These are phyloP conservation scores for Dryadomyces quercivorus DNA, from an alignment of 2,329 filamentous ascomycete genomes.

Conservation along the genomic window DNA sequence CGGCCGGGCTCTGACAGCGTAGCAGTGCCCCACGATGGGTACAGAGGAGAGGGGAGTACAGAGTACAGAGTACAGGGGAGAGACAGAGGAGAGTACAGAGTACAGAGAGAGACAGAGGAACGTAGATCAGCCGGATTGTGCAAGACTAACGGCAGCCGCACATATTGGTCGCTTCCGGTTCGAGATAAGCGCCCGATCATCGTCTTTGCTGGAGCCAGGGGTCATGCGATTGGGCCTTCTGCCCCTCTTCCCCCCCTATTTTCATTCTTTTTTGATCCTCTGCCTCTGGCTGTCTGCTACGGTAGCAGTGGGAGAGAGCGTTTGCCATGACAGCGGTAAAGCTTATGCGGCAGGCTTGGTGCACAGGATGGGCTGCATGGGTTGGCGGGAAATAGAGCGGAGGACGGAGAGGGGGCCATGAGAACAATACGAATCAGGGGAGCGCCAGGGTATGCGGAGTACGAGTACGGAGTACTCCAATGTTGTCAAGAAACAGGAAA, in stretches of 20 bases:
- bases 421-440: background rate
- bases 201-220: background rate
- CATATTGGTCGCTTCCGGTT: background rate
- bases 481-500: background rate
- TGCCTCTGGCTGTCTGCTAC: background rate
- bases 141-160: conserved; percentile 1
- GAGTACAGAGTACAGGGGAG: too few species aligned
- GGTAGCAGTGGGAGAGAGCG: background rate
- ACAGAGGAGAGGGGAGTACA: background rate
- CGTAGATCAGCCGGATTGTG: background rate
- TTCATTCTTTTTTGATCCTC: background rate
- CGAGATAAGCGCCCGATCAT: conserved; percentile 2
- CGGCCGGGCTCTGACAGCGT: background rate
- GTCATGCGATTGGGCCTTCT: too few species aligned
- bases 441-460: background rate
- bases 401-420: background rate
- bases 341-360: background rate
- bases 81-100: too few species aligned
- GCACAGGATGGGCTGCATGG: background rate
- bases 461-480: background rate
- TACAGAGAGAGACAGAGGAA: too few species aligned
- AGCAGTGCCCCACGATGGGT: background rate
- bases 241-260: too few species aligned
- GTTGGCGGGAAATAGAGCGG: background rate
- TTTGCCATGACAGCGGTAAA: background rate